phyloP scores from a whole-genome alignment of 768 basidiomycete species.

The Calocera viscosa region DNA sequence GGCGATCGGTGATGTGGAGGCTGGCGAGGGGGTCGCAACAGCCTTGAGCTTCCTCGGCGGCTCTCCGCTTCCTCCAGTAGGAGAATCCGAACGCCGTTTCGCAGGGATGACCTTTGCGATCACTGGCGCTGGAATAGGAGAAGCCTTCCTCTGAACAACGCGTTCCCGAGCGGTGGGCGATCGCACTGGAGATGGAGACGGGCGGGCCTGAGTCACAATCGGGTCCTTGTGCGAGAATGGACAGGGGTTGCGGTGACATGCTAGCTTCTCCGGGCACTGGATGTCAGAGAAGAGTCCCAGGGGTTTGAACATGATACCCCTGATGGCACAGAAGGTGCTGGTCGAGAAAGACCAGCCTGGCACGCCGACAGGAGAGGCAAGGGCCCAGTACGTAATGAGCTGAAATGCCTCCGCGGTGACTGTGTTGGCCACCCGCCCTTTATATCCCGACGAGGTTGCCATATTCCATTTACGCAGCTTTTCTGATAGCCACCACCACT shows the following conservation, averaged over 20 bases:
- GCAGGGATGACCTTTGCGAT: constrained; percentile 28
- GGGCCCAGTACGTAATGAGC: background rate
- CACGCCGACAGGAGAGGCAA: no score
- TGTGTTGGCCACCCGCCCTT: background rate
- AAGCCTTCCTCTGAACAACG: background rate
- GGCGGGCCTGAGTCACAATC: constrained; percentile 11
- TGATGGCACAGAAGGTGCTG: background rate
- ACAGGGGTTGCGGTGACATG: constrained; percentile 44
- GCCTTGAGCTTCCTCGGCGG: constrained; percentile 57
- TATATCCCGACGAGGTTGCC: background rate
- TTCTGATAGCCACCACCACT: background rate
- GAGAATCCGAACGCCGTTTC: constrained; percentile 38
- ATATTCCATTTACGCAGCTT: background rate
- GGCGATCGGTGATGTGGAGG: background rate
- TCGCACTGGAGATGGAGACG: constrained; percentile 11
- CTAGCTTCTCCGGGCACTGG: background rate
- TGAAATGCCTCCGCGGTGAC: constrained; percentile 6
- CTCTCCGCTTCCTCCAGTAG: constrained; percentile 29
- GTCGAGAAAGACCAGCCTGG: no score
- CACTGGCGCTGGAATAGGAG: background rate
- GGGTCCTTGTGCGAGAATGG: constrained; percentile 47
- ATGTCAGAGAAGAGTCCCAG: background rate
- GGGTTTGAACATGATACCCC: constrained; percentile 1
- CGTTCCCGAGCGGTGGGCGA: constrained; percentile 16
- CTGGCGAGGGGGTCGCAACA: constrained; percentile 25